Percentiles rank a stretch among this genome's conserved stretches.
phyloP scores from a whole-genome alignment of 192 early-diverging fungal species.

The Backusella tuberculispora region DNA sequence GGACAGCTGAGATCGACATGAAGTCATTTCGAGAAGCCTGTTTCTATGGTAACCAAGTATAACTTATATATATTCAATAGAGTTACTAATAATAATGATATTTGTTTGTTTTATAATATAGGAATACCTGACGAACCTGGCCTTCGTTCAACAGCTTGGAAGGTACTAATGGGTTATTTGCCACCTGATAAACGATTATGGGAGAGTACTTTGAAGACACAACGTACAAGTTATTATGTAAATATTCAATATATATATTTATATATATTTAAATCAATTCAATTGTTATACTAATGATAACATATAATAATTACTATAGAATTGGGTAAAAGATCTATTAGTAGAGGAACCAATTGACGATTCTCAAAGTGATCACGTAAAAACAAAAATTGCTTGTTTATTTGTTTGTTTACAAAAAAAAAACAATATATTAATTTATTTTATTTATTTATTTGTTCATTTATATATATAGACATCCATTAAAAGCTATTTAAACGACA shows the following conservation, averaged over 20 bases:
- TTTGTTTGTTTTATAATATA: slow-evolving; percentile 24
- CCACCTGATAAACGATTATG: slow-evolving; percentile 69
- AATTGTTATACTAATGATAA: not conserved
- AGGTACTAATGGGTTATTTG: slow-evolving; percentile 69
- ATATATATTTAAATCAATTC: not conserved
- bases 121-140: slow-evolving; percentile 75
- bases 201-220: slow-evolving; percentile 47
- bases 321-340: slow-evolving; percentile 67
- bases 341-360: slow-evolving; percentile 55
- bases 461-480: slow-evolving; percentile 34
- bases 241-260: slow-evolving; percentile 3
- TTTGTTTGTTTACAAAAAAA: slow-evolving; percentile 10
- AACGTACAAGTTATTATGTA: slow-evolving; percentile 67
- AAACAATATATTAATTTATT: slow-evolving; percentile 13
- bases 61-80: not conserved
- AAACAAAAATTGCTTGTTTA: not conserved
- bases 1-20: slow-evolving; percentile 49
- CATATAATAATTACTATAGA: slow-evolving; percentile 10
- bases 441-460: not conserved
- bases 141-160: slow-evolving; percentile 67
- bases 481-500: slow-evolving; percentile 68
- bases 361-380: slow-evolving; percentile 48
- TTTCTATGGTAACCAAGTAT: slow-evolving; percentile 49
- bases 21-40: slow-evolving; percentile 58
- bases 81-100: not conserved